A percentile compares a stretch with the other conserved stretches of the same genome.
Conservation (phyloP, 306 rosid species). For the Vigna reflexopilosa region DNA sequence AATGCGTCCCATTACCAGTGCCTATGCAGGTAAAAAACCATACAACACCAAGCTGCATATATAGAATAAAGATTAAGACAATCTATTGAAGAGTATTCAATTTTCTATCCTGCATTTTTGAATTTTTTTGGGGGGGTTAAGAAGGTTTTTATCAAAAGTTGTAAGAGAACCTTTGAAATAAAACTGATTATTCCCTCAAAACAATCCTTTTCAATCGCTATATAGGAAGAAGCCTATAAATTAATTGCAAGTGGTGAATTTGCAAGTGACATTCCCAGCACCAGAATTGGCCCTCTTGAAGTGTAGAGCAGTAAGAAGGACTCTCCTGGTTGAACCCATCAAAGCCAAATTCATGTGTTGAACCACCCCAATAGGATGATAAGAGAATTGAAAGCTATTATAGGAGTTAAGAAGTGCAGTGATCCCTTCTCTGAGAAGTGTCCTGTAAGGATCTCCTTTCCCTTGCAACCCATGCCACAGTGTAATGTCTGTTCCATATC, state of each 20-base stretch:
- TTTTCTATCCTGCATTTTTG: not conserved
- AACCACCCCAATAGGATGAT: constrained; percentile 62
- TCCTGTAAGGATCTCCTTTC: constrained; percentile 80
- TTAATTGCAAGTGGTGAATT: constrained; percentile 69
- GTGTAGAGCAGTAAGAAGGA: constrained; percentile 67
- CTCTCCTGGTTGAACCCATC: constrained; percentile 67
- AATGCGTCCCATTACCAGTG: constrained; percentile 1
- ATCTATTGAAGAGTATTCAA: not conserved
- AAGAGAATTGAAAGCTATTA: constrained; percentile 65
- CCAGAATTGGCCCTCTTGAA: constrained; percentile 85
- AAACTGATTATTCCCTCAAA: constrained; percentile 1
- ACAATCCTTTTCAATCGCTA: constrained; percentile 2
- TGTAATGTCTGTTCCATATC: constrained; percentile 78
- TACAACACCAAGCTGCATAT: not conserved
- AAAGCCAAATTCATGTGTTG: constrained; percentile 67
- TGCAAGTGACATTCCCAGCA: constrained; percentile 67
- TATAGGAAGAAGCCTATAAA: not conserved
- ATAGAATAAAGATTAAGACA: constrained; percentile 23
- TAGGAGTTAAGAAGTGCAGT: constrained; percentile 84
- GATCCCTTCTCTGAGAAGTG: constrained; percentile 80
- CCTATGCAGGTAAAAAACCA: not conserved
- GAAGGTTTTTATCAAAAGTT: not conserved
- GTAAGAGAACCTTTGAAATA: not conserved
- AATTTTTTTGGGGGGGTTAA: not conserved
- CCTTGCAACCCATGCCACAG: constrained; percentile 80